Evolutionary conservation across 139 green algal genomes (phyloP), one percentile per base, ranked within the genome.

Genomic region (Dunaliella sp.): DNA sequence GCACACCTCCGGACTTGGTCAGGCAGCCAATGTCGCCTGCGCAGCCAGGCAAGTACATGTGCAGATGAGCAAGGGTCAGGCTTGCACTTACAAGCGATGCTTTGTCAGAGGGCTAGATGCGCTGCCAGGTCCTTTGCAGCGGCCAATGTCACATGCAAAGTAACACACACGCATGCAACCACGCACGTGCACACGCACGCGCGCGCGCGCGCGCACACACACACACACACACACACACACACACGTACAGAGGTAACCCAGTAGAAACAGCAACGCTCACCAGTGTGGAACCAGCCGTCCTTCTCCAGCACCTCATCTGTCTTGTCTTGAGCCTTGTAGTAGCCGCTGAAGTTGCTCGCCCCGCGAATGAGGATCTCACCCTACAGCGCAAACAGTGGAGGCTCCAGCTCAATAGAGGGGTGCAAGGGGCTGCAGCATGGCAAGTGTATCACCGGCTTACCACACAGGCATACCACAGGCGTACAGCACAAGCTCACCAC

Each of bases 1-100:
- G 94, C 77, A 99, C 91, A 0, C 89, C 90, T 22, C 97, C 96
- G 3, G 89, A 76, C 0, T 90, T 80, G 16, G 89, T 93, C 74
- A 98, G 89, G 84, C 95, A 90, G 2, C 92, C 97, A 33, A 99
- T 95, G 90, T 99, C 97, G 72, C 97, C 97, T 92, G 88, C 22
- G 48, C 48, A 65, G 7, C 48, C 48, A 65, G 16, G 7, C 48
- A 65, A 65, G 48, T n/a, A n/a, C n/a, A n/a, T n/a, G n/a, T n/a
- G n/a, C n/a, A n/a, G n/a, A n/a, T n/a, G n/a, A n/a, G n/a, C n/a
- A n/a, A n/a, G n/a, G n/a, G n/a, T n/a, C n/a, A n/a, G n/a, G n/a
- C n/a, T n/a, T n/a, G n/a, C n/a, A n/a, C n/a, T n/a, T n/a, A n/a
- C n/a, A n/a, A n/a, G n/a, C n/a, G n/a, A n/a, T n/a, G n/a, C n/a